Evolutionary conservation across 2,329 filamentous ascomycete species (phyloP).

Genomic region (Clarireedia monteithiana): DNA sequence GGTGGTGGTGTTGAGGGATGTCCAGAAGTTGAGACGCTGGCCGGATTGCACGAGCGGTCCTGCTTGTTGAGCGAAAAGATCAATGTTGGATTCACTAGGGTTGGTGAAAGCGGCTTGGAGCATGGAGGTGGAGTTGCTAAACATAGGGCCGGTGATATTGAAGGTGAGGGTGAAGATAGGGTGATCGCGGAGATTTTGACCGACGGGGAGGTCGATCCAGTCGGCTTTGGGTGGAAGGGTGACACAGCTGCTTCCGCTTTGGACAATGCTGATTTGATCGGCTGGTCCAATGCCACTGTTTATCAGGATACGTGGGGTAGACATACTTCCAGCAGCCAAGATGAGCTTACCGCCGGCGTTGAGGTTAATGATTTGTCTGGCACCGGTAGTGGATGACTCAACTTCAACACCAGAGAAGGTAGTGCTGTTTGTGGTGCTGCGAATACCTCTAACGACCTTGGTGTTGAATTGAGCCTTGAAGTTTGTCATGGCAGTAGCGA

Average conservation of each 20-base stretch:
- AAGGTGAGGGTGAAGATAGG: constrained; percentile 37
- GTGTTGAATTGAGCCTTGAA: constrained; percentile 60
- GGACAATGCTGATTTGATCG: constrained; percentile 32
- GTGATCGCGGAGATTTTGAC: constrained; percentile 48
- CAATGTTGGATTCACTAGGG: constrained; percentile 34
- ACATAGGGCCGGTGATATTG: constrained; percentile 13
- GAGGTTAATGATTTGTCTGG: constrained; percentile 27
- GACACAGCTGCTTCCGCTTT: constrained; percentile 17
- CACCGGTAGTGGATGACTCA: constrained; percentile 25
- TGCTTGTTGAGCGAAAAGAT: constrained; percentile 8
- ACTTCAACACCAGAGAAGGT: constrained; percentile 56
- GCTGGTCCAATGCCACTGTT: constrained; percentile 25
- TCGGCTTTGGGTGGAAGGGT: constrained; percentile 37
- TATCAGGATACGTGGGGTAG: constrained; percentile 23
- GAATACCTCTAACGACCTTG: constrained; percentile 55
- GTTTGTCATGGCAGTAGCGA: constrained; percentile 49
- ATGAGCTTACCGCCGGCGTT: constrained; percentile 21
- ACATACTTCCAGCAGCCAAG: constrained; percentile 19
- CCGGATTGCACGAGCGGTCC: constrained; percentile 2
- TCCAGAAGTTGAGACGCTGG: constrained; percentile 8
- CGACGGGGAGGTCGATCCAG: constrained; percentile 54
- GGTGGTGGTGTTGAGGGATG: constrained; percentile 3
- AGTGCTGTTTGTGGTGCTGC: constrained; percentile 38
- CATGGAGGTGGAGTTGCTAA: not conserved
- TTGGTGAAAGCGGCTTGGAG: constrained; percentile 33